A percentile compares a stretch with the other conserved stretches of the same genome.
Conservation (phyloP, 2,329 filamentous ascomycete genomes). For the Teratosphaeria epicoccoides region DNA sequence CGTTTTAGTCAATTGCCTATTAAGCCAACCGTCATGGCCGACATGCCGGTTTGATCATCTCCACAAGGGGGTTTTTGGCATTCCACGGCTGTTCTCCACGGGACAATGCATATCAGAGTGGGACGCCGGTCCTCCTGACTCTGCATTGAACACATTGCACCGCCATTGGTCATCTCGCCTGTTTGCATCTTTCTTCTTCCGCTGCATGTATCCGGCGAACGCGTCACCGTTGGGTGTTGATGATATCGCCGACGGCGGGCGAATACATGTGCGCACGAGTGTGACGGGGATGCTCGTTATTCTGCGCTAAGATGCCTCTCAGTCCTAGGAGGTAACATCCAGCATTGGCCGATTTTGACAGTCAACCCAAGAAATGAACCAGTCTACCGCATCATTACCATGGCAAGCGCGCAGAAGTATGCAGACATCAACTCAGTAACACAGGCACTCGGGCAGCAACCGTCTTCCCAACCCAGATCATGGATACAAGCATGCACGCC, state of each 20-base stretch:
- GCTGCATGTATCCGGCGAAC: background rate
- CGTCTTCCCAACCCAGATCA: background rate
- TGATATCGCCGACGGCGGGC: too few species aligned
- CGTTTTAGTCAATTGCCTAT: background rate
- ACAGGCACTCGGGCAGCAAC: background rate
- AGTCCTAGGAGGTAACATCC: too few species aligned
- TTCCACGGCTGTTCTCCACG: background rate
- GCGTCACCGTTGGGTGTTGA: background rate
- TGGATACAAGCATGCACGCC: slow-evolving; percentile 8
- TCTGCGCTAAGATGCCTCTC: background rate
- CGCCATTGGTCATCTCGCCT: background rate
- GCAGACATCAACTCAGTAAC: background rate
- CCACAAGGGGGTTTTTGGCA: background rate
- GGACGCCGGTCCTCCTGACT: background rate
- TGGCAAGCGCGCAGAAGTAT: background rate
- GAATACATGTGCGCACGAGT: background rate
- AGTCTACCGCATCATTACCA: background rate
- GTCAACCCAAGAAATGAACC: background rate
- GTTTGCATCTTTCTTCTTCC: background rate
- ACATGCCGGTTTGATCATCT: background rate
- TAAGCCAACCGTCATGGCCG: background rate
- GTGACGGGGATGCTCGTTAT: background rate
- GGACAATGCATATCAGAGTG: too few species aligned
- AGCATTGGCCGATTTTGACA: too few species aligned
- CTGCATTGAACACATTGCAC: background rate